A percentile compares a stretch with the other conserved stretches of the same genome.
These are phyloP conservation scores for Oryza longistaminata DNA, from an alignment of 176 grass and related monocot species.

Conservation along the genomic window DNA sequence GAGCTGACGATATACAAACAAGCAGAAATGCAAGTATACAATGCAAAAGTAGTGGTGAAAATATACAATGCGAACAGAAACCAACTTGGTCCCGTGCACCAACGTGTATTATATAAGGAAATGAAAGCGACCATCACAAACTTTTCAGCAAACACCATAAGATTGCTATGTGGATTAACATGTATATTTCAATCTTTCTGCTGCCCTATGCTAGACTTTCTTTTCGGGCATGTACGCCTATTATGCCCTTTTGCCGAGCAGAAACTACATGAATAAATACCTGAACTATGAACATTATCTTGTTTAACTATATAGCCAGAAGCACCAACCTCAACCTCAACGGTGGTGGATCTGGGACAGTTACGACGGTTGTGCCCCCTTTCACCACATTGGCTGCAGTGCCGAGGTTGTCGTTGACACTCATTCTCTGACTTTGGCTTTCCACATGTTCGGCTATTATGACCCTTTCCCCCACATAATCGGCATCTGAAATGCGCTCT, in stretches of 20 bases:
- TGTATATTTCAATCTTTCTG: conserved; percentile 25
- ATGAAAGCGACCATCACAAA: conserved; percentile 31
- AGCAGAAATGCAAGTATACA: neutral
- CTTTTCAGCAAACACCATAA: conserved; percentile 23
- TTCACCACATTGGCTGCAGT: conserved; percentile 57
- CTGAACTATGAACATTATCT: conserved; percentile 34
- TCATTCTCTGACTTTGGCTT: conserved; percentile 42
- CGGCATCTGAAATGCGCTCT: conserved; percentile 57
- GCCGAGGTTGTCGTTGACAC: conserved; percentile 17
- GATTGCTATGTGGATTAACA: conserved; percentile 2
- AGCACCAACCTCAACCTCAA: conserved; percentile 22
- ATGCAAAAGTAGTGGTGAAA: neutral
- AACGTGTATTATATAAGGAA: neutral
- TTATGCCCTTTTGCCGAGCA: conserved; percentile 73
- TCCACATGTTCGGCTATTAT: conserved; percentile 79
- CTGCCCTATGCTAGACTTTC: conserved; percentile 32
- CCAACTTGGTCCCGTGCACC: neutral
- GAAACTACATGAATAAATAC: conserved; percentile 61
- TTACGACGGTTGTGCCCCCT: conserved; percentile 56
- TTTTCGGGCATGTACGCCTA: conserved; percentile 59
- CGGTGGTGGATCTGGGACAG: conserved; percentile 37
- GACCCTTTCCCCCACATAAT: conserved; percentile 69
- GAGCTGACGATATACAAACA: neutral
- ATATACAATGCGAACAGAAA: neutral
- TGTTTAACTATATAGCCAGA: conserved; percentile 30